Conservation (phyloP, 495 filamentous ascomycete genomes). For the Hyphodiscus hymeniophilus region DNA sequence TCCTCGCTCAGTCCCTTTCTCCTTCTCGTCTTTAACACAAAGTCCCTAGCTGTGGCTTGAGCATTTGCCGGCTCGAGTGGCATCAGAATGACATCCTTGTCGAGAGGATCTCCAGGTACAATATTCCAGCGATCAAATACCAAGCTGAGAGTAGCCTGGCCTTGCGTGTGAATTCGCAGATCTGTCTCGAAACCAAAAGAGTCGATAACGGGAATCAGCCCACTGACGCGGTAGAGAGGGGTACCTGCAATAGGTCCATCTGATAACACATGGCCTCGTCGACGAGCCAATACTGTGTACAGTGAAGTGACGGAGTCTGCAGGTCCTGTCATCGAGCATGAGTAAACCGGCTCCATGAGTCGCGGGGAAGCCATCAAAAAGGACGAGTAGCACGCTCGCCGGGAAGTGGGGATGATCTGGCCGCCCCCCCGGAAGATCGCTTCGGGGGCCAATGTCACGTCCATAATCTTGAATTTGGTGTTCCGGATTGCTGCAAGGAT, state of each 20-base stretch:
- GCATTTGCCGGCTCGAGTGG: conserved; percentile 81
- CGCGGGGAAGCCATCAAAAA: conserved; percentile 96
- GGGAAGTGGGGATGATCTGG: conserved; percentile 92
- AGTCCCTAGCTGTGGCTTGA: conserved; percentile 85
- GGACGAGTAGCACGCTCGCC: conserved; percentile 84
- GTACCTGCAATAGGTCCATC: conserved; percentile 94
- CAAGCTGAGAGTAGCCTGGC: conserved; percentile 80
- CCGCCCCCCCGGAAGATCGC: conserved; percentile 91
- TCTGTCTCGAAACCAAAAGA: conserved; percentile 97
- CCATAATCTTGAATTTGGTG: conserved; percentile 89
- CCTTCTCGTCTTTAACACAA: conserved; percentile 89
- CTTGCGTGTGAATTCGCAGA: conserved; percentile 90
- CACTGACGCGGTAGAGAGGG: conserved; percentile 84
- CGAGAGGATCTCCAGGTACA: conserved; percentile 90
- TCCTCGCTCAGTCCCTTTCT: conserved; percentile 94
- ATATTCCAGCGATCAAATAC: conserved; percentile 94
- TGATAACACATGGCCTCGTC: conserved; percentile 84
- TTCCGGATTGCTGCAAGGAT: conserved; percentile 74
- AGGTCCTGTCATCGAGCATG: conserved; percentile 84
- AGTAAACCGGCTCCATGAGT: conserved; percentile 93
- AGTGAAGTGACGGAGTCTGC: conserved; percentile 81
- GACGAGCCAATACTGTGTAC: conserved; percentile 83
- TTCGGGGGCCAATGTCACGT: conserved; percentile 77
- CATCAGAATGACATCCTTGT: conserved; percentile 71
- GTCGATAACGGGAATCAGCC: conserved; percentile 91